These are phyloP conservation scores for Mycena galericulata DNA, from an alignment of 768 basidiomycete species.

Conservation along the genomic window DNA sequence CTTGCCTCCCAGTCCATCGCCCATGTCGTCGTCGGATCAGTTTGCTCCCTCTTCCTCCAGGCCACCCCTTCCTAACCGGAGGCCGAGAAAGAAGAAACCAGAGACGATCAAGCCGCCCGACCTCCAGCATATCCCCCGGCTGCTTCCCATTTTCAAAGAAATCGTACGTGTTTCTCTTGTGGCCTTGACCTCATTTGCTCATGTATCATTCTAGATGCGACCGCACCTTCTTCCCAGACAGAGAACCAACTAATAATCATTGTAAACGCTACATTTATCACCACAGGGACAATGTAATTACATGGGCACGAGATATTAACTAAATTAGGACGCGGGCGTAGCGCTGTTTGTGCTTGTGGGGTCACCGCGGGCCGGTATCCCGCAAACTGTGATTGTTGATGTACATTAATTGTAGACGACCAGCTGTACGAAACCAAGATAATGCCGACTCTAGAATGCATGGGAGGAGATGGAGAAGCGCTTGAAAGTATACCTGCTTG, in stretches of 20 bases:
- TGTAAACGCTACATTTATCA: conserved; percentile 12
- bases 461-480: conserved; percentile 75
- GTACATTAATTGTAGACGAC: not conserved
- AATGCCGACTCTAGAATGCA: conserved; percentile 50
- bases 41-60: conserved; percentile 32
- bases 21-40: conserved; percentile 37
- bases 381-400: not conserved
- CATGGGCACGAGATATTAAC: conserved; percentile 1
- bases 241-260: conserved; percentile 26
- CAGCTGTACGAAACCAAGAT: conserved; percentile 4
- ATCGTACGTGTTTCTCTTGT: conserved; percentile 67
- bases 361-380: not conserved
- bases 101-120: conserved; percentile 77
- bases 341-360: conserved; percentile 12
- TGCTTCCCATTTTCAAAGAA: conserved; percentile 92
- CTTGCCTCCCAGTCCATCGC: conserved; percentile 51
- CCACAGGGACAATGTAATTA: conserved; percentile 8
- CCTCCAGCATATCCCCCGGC: conserved; percentile 78
- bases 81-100: conserved; percentile 58
- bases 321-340: conserved; percentile 18
- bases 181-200: not conserved
- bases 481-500: conserved; percentile 82
- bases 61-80: conserved; percentile 31
- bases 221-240: conserved; percentile 27
- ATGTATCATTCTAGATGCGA: conserved; percentile 23